Base-by-base conservation (phyloP, 345 rosid genomes). In the Citrus maxima region DNA sequence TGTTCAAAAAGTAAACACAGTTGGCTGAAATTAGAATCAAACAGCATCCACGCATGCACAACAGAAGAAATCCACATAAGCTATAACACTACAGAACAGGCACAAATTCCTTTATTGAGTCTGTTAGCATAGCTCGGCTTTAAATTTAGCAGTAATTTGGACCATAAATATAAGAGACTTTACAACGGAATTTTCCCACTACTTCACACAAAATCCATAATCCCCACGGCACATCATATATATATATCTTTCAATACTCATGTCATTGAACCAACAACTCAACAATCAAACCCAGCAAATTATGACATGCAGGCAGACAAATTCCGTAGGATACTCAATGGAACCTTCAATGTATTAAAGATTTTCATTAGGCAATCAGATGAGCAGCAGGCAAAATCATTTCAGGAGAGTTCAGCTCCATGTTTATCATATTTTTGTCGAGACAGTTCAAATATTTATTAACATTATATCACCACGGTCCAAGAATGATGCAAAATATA, bases 1-100 rank as follows among this genome's bases (percentile, higher is more conserved):
- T 96, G 87, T 75, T 76, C 62, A 68, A 71, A 64, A 68, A 77
- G 38, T 65, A 78, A 62, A 75, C 12, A 25, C 4, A 42, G 24
- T 71, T 42, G 56, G 22, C 75, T 12, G 30, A 42, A 70, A 70
- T 76, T 60, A 63, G 86, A 62, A 27, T 25, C 35, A 42, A 19
- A 30, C 9, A 51, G 38, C 40, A 72, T 42, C 32, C 25, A 42
- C 22, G 10, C 73, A 72, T 32, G 30, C n/a, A 46, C 28, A 30
- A 19, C n/a, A 12, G 42, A 49, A 73, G 28, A 78, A 83, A 34
- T 73, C 49, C 54, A 49, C 35, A 75, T 5, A 18, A 32, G 69
- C 37, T 4, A 6, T 42, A 37, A 58, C 21, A 77, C 18, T 18
- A 63, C 21, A 37, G 10, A 16, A 35, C 28, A 62, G 13, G 6